Evolutionary conservation across 2,329 filamentous ascomycete genomes (phyloP), one percentile per base, ranked within the genome.

Genomic region (Fusarium sp.): DNA sequence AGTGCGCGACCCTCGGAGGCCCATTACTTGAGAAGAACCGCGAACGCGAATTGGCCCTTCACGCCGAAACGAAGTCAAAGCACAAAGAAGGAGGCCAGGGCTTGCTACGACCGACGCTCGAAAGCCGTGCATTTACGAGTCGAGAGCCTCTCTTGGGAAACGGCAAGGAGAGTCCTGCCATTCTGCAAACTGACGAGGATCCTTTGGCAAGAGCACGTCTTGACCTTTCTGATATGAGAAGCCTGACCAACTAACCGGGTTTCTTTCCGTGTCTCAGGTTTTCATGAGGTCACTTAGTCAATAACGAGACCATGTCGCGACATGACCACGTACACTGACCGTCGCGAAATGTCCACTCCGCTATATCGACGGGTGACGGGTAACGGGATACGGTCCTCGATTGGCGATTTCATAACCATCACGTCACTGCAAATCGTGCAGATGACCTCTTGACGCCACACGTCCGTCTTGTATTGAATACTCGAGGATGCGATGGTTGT

Each of bases 1-100:
- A 98, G 80, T 98, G 95, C 79, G 95, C 94, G 15, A 98, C 96
- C 7, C 90, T 98, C 34, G 94, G 95, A 62, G 92, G 93, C 47
- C 91, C 91, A 53, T 85, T 97, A 56, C 87, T 95, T 55, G 93
- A 96, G 79, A 92, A 94, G 81, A 91, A 91, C 75, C 83, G 89
- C 53, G 89, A 91, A 78, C 84, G 85, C 62, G 88, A 88, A 79
- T 81, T 86, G 73, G 86, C 79, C 70, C 85, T 86, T 54, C 83
- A 86, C 54, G 80, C 81, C 32, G 84, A 86, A 50, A 83, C 82
- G 49, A 86, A 84, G 67, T 82, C 81, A 12, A 81, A 80, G 60
- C 79, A 79, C 46, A 80, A 81, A 68, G 77, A 81, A 57, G 77
- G 81, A 55, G 73, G 76, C 66, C 78, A 80, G 30, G 78, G 77